phyloP scores from a whole-genome alignment of 495 filamentous ascomycete genomes.

The Talaromyces proteolyticus region DNA sequence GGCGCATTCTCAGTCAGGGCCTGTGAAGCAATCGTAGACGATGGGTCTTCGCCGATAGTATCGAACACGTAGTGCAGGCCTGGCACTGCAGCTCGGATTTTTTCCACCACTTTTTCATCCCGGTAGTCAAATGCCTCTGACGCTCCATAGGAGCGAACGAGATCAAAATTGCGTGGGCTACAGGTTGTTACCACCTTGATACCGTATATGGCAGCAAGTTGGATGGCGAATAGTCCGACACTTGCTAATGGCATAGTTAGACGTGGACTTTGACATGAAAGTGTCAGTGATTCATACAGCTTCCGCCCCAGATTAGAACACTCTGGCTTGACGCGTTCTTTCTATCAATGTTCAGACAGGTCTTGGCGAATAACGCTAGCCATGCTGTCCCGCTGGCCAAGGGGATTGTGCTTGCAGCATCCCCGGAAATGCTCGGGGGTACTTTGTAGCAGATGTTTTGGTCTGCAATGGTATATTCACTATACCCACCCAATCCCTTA shows the following conservation, averaged over 20 bases:
- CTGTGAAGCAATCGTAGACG: constrained; percentile 13
- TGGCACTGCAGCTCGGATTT: constrained; percentile 12
- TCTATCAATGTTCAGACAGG: constrained; percentile 16
- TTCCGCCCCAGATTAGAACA: constrained; percentile 27
- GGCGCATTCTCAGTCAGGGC: constrained; percentile 7
- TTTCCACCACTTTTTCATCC: constrained; percentile 12
- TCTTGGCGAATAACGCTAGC: constrained; percentile 21
- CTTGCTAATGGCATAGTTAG: constrained; percentile 12
- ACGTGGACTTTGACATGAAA: neutral
- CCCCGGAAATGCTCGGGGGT: constrained; percentile 11
- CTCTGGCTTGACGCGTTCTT: neutral
- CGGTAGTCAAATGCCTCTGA: constrained; percentile 48
- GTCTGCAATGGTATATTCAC: constrained; percentile 18
- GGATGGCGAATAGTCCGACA: constrained; percentile 27
- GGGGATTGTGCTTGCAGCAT: constrained; percentile 19
- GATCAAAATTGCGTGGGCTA: constrained; percentile 40
- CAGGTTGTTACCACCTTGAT: constrained; percentile 41
- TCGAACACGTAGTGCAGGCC: constrained; percentile 18
- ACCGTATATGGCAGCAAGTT: constrained; percentile 17
- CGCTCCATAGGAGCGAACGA: constrained; percentile 43
- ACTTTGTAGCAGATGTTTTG: constrained; percentile 19
- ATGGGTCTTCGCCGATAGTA: constrained; percentile 18
- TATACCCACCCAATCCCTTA: constrained; percentile 16
- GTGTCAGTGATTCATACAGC: constrained; percentile 9
- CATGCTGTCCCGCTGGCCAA: constrained; percentile 22